These are phyloP conservation scores for Rhododendron molle DNA, from an alignment of 148 eudicot genomes.

Conservation along the genomic window DNA sequence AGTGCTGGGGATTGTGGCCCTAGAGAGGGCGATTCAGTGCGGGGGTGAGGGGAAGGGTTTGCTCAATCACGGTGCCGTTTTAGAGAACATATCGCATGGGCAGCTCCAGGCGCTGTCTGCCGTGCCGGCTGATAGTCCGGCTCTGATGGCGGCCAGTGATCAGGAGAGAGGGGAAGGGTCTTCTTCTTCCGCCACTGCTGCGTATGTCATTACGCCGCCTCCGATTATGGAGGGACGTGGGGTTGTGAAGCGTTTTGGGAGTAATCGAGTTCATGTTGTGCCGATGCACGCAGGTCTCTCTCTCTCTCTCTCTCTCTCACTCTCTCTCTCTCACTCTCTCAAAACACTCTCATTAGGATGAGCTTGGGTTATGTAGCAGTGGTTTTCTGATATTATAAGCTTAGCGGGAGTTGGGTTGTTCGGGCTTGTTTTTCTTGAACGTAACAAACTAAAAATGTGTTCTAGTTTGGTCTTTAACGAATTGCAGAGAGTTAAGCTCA, in stretches of 20 bases:
- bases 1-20: conserved; percentile 39
- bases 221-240: conserved; percentile 59
- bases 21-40: conserved; percentile 41
- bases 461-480: not conserved
- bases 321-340: not conserved
- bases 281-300: conserved; percentile 81
- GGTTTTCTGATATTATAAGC: not conserved
- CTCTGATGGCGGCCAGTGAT: conserved; percentile 32
- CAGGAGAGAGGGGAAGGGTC: conserved; percentile 20
- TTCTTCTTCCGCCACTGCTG: conserved; percentile 26
- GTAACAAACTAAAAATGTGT: not conserved
- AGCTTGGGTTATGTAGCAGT: not conserved
- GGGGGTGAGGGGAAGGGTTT: conserved; percentile 39
- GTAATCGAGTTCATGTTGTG: conserved; percentile 51
- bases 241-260: conserved; percentile 58
- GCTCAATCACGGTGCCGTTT: conserved; percentile 18
- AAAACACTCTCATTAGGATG: not conserved
- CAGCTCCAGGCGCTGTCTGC: conserved; percentile 83
- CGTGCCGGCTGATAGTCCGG: conserved; percentile 48
- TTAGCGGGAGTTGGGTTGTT: not conserved
- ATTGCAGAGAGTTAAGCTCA: not conserved
- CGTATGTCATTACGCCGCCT: conserved; percentile 63
- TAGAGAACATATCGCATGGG: conserved; percentile 85
- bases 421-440: not conserved
- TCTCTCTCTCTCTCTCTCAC: not conserved